Percentiles rank a stretch among this genome's conserved stretches.
These are phyloP conservation scores for Bidens hawaiensis DNA, from an alignment of 140 eudicot genomes.

Conservation along the genomic window DNA sequence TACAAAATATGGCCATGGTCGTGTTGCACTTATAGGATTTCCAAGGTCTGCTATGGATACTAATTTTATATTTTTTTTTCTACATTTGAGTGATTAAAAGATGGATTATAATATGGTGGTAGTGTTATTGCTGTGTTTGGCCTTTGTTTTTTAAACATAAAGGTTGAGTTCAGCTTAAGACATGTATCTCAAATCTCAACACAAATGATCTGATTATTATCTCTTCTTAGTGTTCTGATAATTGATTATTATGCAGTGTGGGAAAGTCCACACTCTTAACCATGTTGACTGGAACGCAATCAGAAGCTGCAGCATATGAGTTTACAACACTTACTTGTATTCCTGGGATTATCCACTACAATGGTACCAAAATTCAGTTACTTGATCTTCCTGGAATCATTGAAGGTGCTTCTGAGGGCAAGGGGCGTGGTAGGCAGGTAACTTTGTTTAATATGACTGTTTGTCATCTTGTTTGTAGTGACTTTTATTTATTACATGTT, in stretches of 20 bases:
- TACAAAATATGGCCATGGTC: conserved; percentile 96
- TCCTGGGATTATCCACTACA: conserved; percentile 95
- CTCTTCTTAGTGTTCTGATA: conserved; percentile 6
- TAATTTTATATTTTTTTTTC: neutral
- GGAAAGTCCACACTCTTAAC: conserved; percentile 96
- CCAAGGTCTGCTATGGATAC: conserved; percentile 62
- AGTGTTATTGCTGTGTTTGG: neutral
- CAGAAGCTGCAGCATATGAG: conserved; percentile 98
- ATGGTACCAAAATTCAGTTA: conserved; percentile 87
- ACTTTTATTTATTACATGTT: neutral
- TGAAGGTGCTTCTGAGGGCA: conserved; percentile 99
- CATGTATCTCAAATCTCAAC: neutral
- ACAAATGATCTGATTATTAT: conserved; percentile 2
- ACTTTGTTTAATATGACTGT: conserved; percentile 6
- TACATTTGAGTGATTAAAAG: neutral
- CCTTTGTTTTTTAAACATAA: neutral
- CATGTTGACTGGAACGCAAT: conserved; percentile 89
- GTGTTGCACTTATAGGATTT: conserved; percentile 93
- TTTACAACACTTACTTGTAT: conserved; percentile 95
- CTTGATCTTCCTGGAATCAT: conserved; percentile 99
- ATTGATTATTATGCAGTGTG: conserved; percentile 43
- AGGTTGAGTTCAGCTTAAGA: conserved; percentile 1
- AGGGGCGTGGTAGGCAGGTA: conserved; percentile 99
- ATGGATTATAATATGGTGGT: neutral
- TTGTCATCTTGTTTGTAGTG: neutral